Base-by-base conservation (phyloP, 352 stramenopile genomes). In the Aphanomyces cochlioides region DNA sequence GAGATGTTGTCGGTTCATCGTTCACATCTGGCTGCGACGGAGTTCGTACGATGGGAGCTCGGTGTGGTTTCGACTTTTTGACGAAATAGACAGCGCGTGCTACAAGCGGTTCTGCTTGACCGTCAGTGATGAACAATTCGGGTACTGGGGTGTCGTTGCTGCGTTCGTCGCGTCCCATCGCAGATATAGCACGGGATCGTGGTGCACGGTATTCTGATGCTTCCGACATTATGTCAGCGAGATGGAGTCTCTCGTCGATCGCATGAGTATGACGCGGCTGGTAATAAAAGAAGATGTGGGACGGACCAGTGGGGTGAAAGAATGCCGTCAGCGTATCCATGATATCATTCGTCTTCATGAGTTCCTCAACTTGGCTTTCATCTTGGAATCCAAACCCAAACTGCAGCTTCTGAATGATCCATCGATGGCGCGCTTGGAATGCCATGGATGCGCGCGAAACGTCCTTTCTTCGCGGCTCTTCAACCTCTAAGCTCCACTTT, bases 101-200 rank as follows among this genome's bases (percentile, higher is more conserved):
- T 37, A 78, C 73, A 10, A 96, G 78, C 38, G 82, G 81, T 37
- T 92, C 81, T 17, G 88, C 77, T 36, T 92, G 72, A 38, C 87
- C 88, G 72, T 96, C 83, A 19, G 83, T 90, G 64, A 94, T 79
- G 69, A 94, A 94, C n/a, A 96, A 76, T 60, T 93, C 84, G 21
- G 74, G 72, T 38, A 58, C n/a, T 8, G 50, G 50, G n/a, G 63
- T 28, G 5, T 63, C 60, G 34, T 45, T 37, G 41, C 8, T 19
- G 10, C 28, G 4, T 5, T 8, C 54, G 28, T 60, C 64, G 15
- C 47, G 63, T 3, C 61, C 64, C 21, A 63, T 50, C 4, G 36
- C 28, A 7, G 37, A 17, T 12, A 13, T 37, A 7, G 6, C 28
- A 6, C 10, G 12, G 37, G 59, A 58, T 56, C 47, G 59, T 10